Base-by-base conservation (phyloP, 2,329 filamentous ascomycete species). In the Elsinoe necatrix region DNA sequence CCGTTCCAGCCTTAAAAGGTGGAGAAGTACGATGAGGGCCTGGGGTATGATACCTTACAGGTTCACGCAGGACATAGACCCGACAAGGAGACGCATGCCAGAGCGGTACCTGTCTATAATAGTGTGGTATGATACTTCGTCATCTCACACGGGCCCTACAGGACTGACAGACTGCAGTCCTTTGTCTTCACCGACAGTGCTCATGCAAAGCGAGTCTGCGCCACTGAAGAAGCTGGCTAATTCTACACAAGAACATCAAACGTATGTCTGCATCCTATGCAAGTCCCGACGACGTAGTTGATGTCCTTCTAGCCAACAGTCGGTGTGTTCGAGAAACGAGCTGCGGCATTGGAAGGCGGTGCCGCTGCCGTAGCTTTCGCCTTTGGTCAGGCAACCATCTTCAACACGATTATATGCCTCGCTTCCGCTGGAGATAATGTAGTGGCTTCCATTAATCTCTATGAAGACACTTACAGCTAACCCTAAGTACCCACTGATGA, bases 61-160 rank as follows among this genome's bases (percentile, higher is more conserved):
- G 41, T 45, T 1, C 41, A 45, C 9, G 41, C 41, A 9, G 41
- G 41, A 23, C 41, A 45, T 25, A 23, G 41, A 45, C 41, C 41
- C 1, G 41, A 45, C 41, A 45, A 45, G n/a, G 41, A 45, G 41
- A 45, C 41, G 9, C 41, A 45, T n/a, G 41, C 41, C 11, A 45
- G 21, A 45, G 41, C 41, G 2, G 41, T 45, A 12, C 41, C 41
- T 20, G 18, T 45, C 41, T 45, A 45, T 8, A 45, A 27, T n/a
- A 45, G 41, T 25, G 41, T 45, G n/a, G 83, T 81, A 69, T 50
- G 73, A 62, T 52, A 29, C 27, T 9, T 29, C 9, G 27, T 29
- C 9, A 9, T 29, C 9, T 29, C 27, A n/a, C 18, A 7, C 47
- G 54, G 59, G 23, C 21, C 29, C 7, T 23, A 23, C 21, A 14